phyloP scores from a whole-genome alignment of 176 grass and related monocot genomes.

The Rhynchospora breviuscula region DNA sequence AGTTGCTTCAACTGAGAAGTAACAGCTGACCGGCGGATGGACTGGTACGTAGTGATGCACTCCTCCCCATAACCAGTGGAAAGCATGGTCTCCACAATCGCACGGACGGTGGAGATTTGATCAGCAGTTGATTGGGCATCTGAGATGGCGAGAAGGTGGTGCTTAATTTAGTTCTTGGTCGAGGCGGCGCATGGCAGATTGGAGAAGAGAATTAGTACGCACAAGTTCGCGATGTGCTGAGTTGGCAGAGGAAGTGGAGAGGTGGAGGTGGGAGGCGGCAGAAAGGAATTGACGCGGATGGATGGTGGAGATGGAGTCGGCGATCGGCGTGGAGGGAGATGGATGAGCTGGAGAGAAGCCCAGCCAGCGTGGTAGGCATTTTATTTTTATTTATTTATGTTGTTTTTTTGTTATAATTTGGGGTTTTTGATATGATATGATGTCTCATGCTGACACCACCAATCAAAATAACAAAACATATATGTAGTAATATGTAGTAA shows the following conservation, averaged over 20 bases:
- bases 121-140: not conserved
- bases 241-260: constrained; percentile 8
- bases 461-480: no score
- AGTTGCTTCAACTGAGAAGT: constrained; percentile 21
- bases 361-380: not conserved
- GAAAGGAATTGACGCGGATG: constrained; percentile 47
- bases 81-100: constrained; percentile 48
- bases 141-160: constrained; percentile 20
- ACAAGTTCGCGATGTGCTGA: constrained; percentile 23
- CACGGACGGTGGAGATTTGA: constrained; percentile 6
- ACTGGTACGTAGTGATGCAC: constrained; percentile 56
- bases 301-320: constrained; percentile 46
- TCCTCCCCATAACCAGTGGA: constrained; percentile 66
- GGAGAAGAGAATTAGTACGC: constrained; percentile 48
- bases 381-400: not conserved
- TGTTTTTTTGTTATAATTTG: not conserved
- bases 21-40: constrained; percentile 34
- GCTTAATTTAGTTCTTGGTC: constrained; percentile 46
- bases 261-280: constrained; percentile 56
- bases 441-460: not conserved
- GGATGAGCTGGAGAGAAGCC: not conserved
- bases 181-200: constrained; percentile 52
- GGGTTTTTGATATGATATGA: not conserved
- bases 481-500: no score
- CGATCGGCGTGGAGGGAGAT: constrained; percentile 25